phyloP scores from a whole-genome alignment of 2,329 filamentous ascomycete species.

The Biscogniauxia marginata region DNA sequence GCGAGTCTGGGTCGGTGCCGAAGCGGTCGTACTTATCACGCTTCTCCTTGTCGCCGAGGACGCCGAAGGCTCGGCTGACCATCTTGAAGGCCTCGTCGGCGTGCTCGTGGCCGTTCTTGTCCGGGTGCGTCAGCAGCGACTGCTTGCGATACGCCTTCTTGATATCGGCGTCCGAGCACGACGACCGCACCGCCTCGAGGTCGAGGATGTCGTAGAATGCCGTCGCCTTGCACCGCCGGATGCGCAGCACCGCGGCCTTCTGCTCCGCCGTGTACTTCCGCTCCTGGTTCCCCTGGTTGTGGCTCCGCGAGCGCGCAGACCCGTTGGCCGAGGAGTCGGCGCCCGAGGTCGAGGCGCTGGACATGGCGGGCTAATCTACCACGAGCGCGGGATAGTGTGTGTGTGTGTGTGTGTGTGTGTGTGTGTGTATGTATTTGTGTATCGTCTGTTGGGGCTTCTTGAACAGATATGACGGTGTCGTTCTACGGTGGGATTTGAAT shows the following conservation, averaged over 20 bases:
- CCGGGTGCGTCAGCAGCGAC: conserved; percentile 91
- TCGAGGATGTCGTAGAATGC: conserved; percentile 95
- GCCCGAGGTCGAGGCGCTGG: conserved; percentile 54
- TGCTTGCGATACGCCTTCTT: conserved; percentile 98
- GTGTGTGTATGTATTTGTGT: not conserved
- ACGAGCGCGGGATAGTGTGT: not conserved
- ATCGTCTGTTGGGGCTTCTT: not conserved
- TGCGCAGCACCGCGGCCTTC: conserved; percentile 85
- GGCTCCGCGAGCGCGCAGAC: conserved; percentile 55
- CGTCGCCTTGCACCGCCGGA: conserved; percentile 78
- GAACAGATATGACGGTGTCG: not conserved
- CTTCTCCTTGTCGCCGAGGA: conserved; percentile 92
- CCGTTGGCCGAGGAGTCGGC: conserved; percentile 43
- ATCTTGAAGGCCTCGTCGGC: conserved; percentile 99
- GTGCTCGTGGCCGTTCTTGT: conserved; percentile 96
- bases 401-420: not conserved
- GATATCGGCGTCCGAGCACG: conserved; percentile 78
- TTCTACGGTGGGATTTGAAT: not conserved
- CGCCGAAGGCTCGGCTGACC: conserved; percentile 90
- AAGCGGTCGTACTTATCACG: conserved; percentile 82
- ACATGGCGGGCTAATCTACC: conserved; percentile 33
- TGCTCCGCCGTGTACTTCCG: conserved; percentile 85
- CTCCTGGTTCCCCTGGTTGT: conserved; percentile 74
- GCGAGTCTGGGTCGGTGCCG: conserved; percentile 87
- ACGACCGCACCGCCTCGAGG: conserved; percentile 61